Evolutionary conservation across 805 yeast species (phyloP).

Genomic region (Yamadazyma sp.): DNA sequence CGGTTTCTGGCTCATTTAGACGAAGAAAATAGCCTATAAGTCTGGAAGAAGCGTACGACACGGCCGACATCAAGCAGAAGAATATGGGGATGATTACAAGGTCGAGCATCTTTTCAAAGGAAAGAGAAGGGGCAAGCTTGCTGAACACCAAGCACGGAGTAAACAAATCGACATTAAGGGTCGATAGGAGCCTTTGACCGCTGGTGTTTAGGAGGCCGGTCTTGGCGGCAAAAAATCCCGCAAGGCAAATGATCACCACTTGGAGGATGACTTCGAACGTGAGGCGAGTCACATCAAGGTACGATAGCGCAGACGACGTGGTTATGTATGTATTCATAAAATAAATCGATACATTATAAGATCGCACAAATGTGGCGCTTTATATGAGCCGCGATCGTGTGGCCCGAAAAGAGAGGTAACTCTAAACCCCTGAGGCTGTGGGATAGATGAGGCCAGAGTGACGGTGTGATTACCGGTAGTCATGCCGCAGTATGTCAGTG

Average conservation of each 20-base stretch:
- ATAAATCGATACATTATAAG: too few relatives aligned
- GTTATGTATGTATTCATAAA: slow-evolving; percentile 3
- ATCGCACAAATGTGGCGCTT: too few relatives aligned
- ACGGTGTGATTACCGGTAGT: too few relatives aligned
- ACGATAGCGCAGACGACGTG: slow-evolving; percentile 28
- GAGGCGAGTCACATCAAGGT: slow-evolving; percentile 52
- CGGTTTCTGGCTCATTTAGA: slow-evolving; percentile 73
- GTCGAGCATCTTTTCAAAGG: slow-evolving; percentile 75
- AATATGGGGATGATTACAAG: slow-evolving; percentile 82
- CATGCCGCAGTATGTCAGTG: not conserved
- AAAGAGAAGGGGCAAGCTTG: slow-evolving; percentile 66
- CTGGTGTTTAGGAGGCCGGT: slow-evolving; percentile 64
- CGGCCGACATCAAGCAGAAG: slow-evolving; percentile 77
- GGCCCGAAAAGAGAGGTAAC: too few relatives aligned
- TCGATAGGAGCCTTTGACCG: slow-evolving; percentile 76
- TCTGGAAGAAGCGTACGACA: slow-evolving; percentile 65
- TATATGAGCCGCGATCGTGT: slow-evolving; percentile 1
- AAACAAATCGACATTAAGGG: slow-evolving; percentile 84
- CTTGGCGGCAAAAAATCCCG: slow-evolving; percentile 84
- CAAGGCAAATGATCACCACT: slow-evolving; percentile 80
- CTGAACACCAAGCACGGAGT: slow-evolving; percentile 94
- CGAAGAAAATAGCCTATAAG: slow-evolving; percentile 51
- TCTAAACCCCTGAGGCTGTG: too few relatives aligned
- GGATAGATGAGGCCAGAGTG: too few relatives aligned
- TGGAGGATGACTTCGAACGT: slow-evolving; percentile 91